A percentile compares a stretch with the other conserved stretches of the same genome.
These are phyloP conservation scores for Nicotiana undulata DNA, from an alignment of 257 asterid species.

Conservation along the genomic window DNA sequence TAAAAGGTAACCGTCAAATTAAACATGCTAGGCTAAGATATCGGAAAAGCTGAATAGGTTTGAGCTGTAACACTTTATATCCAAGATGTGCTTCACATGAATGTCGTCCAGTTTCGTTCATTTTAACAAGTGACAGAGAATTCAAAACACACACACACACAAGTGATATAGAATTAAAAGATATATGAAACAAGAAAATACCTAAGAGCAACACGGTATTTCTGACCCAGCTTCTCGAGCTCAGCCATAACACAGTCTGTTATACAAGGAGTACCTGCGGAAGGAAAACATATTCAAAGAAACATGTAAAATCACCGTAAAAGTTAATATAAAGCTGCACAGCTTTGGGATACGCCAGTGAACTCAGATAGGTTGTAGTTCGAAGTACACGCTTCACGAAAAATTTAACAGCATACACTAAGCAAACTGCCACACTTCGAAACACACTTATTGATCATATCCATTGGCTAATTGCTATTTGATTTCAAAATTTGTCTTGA, in stretches of 20 bases:
- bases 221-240: constrained; percentile 95
- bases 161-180: not conserved
- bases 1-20: not conserved
- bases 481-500: not conserved
- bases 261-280: constrained; percentile 91
- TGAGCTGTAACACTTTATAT: not conserved
- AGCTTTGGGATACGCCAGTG: not conserved
- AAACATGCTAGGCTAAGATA: not conserved
- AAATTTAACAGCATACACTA: no score
- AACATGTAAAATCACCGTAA: not conserved
- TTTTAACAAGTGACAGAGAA: not conserved
- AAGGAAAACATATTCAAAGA: not conserved
- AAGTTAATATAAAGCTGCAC: not conserved
- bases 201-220: constrained; percentile 95
- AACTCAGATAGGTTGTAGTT: not conserved
- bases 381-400: not conserved
- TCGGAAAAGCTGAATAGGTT: not conserved
- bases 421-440: not conserved
- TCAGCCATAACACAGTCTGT: constrained; percentile 99
- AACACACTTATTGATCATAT: not conserved
- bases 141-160: no score
- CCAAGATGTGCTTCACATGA: not conserved
- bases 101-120: not conserved
- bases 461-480: not conserved
- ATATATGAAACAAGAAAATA: constrained; percentile 10